These are phyloP conservation scores for Chondrus crispus DNA, from an alignment of 23 red algal species.

Conservation along the genomic window DNA sequence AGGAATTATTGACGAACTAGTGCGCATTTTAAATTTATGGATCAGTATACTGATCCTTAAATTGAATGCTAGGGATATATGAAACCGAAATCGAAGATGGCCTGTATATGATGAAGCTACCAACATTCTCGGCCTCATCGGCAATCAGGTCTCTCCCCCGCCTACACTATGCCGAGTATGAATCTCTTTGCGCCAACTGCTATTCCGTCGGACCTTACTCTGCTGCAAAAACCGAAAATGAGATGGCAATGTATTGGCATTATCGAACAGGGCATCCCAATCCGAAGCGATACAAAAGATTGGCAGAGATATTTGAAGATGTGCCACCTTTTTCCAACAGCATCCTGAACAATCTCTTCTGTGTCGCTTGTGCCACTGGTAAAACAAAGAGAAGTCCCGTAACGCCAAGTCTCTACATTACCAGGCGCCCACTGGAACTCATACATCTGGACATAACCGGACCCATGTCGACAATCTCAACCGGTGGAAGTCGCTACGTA, in stretches of 20 bases:
- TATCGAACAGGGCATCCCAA: not conserved
- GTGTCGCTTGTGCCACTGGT: slow-evolving; percentile 19
- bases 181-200: not conserved
- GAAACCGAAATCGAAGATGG: not conserved
- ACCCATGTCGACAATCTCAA: not conserved
- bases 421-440: not conserved
- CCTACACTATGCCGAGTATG: not conserved
- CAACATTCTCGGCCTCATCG: not conserved
- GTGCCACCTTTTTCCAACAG: not conserved
- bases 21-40: too few relatives aligned
- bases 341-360: not conserved
- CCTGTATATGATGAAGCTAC: not conserved
- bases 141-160: not conserved
- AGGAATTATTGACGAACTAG: too few relatives aligned
- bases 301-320: not conserved
- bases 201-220: not conserved
- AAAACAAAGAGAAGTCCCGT: not conserved
- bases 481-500: not conserved
- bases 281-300: not conserved
- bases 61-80: not conserved
- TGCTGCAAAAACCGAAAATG: not conserved
- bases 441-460: not conserved
- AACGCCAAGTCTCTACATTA: not conserved
- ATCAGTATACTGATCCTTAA: too few relatives aligned
- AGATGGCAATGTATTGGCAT: not conserved